phyloP scores from a whole-genome alignment of 129 eudicot species.

The Lactuca saligna region DNA sequence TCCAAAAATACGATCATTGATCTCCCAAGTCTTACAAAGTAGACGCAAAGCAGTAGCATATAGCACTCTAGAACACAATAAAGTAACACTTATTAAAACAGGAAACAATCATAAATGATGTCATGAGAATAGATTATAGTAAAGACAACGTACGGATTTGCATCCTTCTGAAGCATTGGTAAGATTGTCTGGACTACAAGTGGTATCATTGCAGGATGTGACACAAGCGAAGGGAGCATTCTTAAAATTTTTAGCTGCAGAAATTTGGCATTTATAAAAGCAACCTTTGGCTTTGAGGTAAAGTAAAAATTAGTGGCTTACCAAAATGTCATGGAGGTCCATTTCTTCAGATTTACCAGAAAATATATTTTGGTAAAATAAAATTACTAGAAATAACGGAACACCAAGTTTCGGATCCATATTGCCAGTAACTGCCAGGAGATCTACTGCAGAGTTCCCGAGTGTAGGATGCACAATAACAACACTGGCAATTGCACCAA shows the following conservation, averaged over 20 bases:
- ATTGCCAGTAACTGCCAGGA: conserved; percentile 56
- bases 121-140: neutral
- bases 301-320: conserved; percentile 39
- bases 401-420: conserved; percentile 83
- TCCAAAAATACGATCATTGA: conserved; percentile 85
- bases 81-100: conserved; percentile 16
- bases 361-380: conserved; percentile 64
- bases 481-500: conserved; percentile 68
- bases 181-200: conserved; percentile 75
- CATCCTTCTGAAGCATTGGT: conserved; percentile 89
- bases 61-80: conserved; percentile 49
- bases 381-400: conserved; percentile 59
- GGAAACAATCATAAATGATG: neutral
- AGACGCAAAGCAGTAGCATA: conserved; percentile 82
- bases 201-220: conserved; percentile 84
- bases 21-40: conserved; percentile 96
- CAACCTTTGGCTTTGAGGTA: conserved; percentile 5
- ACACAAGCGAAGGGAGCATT: conserved; percentile 79
- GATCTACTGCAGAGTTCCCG: conserved; percentile 62
- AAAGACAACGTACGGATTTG: conserved; percentile 62
- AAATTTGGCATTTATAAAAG: conserved; percentile 5
- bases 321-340: conserved; percentile 54
- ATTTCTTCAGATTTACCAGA: conserved; percentile 39
- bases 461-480: conserved; percentile 61
- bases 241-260: conserved; percentile 80